Evolutionary conservation across 768 basidiomycete species (phyloP).

Genomic region (Hericium coralloides): DNA sequence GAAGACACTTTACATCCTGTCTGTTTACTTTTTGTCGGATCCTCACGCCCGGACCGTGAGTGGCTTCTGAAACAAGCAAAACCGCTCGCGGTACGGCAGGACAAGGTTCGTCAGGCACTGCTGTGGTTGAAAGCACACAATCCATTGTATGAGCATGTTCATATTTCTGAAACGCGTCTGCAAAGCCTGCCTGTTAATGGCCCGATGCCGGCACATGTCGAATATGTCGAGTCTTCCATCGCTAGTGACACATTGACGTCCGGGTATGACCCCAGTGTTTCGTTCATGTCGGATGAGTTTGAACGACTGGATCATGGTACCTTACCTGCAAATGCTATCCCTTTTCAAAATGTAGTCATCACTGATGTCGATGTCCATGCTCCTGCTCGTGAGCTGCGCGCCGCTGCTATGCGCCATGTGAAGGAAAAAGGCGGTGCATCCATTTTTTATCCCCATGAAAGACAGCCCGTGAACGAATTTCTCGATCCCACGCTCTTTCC

Average conservation of each 20-base stretch:
- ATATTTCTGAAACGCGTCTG: slow-evolving; percentile 16
- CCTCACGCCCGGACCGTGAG: slow-evolving; percentile 15
- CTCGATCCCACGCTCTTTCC: slow-evolving; percentile 29
- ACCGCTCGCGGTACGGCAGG: slow-evolving; percentile 24
- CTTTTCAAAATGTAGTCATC: slow-evolving; percentile 15
- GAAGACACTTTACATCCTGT: slow-evolving; percentile 27
- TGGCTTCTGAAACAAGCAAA: slow-evolving; percentile 28
- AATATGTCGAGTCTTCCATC: not conserved
- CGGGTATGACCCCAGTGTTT: not conserved
- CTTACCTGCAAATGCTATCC: slow-evolving; percentile 4
- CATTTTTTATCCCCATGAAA: slow-evolving; percentile 24
- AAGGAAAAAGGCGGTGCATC: slow-evolving; percentile 24
- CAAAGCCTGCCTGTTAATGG: not conserved
- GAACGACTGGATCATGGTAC: too few species aligned
- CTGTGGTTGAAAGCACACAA: slow-evolving; percentile 31
- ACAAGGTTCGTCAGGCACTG: slow-evolving; percentile 25
- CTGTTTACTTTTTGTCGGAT: slow-evolving; percentile 33
- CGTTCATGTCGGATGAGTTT: too few species aligned
- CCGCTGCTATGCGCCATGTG: slow-evolving; percentile 27
- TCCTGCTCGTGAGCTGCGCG: slow-evolving; percentile 19
- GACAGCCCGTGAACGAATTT: slow-evolving; percentile 27
- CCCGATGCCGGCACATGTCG: not conserved
- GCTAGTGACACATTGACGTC: not conserved
- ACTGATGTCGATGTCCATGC: slow-evolving; percentile 23
- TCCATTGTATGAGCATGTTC: slow-evolving; percentile 23